Evolutionary conservation across 2,329 filamentous ascomycete species (phyloP).

Genomic region (Gaeumannomyces tritici): DNA sequence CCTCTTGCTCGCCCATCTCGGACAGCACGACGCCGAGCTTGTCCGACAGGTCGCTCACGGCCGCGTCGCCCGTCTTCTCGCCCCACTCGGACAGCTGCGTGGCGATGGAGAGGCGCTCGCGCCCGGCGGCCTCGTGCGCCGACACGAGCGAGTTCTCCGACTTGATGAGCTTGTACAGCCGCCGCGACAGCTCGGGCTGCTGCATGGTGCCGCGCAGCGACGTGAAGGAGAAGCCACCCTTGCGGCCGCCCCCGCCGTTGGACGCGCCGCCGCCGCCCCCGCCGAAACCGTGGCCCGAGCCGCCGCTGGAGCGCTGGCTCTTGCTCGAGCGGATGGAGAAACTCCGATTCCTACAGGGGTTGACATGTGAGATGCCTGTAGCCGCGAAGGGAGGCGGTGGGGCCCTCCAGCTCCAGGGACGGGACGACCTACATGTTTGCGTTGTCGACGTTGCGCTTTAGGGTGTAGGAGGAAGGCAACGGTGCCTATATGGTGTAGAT

Average conservation of each 20-base stretch:
- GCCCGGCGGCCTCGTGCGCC: slow-evolving; percentile 74
- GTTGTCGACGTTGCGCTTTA: not conserved
- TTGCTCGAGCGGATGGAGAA: slow-evolving; percentile 64
- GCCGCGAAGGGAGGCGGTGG: not conserved
- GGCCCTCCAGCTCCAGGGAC: not conserved
- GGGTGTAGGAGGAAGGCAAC: not conserved
- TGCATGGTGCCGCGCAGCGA: slow-evolving; percentile 79
- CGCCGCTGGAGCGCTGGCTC: slow-evolving; percentile 27
- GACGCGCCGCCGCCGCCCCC: slow-evolving; percentile 32
- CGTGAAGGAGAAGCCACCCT: slow-evolving; percentile 71
- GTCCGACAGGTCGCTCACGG: slow-evolving; percentile 82
- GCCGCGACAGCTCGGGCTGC: slow-evolving; percentile 82
- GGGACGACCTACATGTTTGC: not conserved
- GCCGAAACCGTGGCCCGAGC: slow-evolving; percentile 24
- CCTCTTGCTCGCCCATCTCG: slow-evolving; percentile 91
- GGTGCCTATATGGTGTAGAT: not conserved
- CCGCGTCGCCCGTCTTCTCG: slow-evolving; percentile 80
- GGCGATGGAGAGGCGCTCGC: slow-evolving; percentile 76
- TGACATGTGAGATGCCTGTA: not conserved
- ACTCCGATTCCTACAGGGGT: slow-evolving; percentile 53
- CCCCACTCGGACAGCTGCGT: slow-evolving; percentile 95
- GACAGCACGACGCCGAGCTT: slow-evolving; percentile 89
- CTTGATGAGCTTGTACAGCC: slow-evolving; percentile 88
- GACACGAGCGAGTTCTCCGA: slow-evolving; percentile 82
- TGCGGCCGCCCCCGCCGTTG: slow-evolving; percentile 28